Evolutionary conservation across 1,139 yeast species (phyloP).

Genomic region (Meyerozyma smithsonii): DNA sequence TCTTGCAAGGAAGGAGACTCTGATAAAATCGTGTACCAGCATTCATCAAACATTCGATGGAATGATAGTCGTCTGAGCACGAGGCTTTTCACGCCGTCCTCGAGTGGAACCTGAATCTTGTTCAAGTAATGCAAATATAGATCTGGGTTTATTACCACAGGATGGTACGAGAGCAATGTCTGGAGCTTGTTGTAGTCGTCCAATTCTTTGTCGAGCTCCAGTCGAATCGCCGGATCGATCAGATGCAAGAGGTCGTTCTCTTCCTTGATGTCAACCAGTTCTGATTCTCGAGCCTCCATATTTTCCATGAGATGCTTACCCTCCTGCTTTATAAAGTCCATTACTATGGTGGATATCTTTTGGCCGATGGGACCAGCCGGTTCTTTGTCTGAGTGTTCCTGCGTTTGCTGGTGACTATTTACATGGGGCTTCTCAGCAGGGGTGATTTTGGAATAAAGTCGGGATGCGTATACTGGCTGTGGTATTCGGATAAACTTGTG

Average conservation of each 20-base stretch:
- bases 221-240: constrained; percentile 15
- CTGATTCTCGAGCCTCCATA: constrained; percentile 8
- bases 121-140: constrained; percentile 22
- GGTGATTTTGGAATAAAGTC: not conserved
- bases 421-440: not conserved
- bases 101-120: constrained; percentile 16
- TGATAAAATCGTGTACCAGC: constrained; percentile 29
- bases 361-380: constrained; percentile 1
- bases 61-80: constrained; percentile 25
- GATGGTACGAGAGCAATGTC: constrained; percentile 28
- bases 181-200: constrained; percentile 29
- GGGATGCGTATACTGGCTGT: not conserved
- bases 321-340: constrained; percentile 5
- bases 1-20: constrained; percentile 28
- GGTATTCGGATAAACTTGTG: not conserved
- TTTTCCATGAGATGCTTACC: constrained; percentile 7
- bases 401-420: not conserved
- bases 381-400: not conserved
- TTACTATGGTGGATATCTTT: constrained; percentile 4
- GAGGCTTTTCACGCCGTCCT: constrained; percentile 17
- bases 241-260: constrained; percentile 1
- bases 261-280: constrained; percentile 4
- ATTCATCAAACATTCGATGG: constrained; percentile 25
- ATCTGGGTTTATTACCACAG: constrained; percentile 27
- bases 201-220: constrained; percentile 16